Evolutionary conservation across 2,329 filamentous ascomycete genomes (phyloP), one percentile per base, ranked within the genome.

Genomic region (Phyllosticta citribraziliensis): DNA sequence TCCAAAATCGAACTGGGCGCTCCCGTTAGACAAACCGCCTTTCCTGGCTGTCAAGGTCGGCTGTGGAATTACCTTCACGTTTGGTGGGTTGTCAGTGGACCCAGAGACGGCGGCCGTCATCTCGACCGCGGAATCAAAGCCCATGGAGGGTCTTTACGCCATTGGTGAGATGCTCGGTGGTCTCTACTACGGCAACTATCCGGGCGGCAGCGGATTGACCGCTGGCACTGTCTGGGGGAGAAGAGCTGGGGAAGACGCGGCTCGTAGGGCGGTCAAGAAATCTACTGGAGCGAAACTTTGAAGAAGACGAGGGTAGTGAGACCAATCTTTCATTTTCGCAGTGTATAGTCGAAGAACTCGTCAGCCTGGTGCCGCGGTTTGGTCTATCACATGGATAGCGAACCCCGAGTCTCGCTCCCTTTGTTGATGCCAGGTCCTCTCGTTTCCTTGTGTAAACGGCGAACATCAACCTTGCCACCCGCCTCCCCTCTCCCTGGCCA

Each of bases 1-100:
- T 9, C 74, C 80, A 0, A 89, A 88, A 72, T 81, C 83, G 0
- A 88, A 88, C 64, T 88, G 85, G 86, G 85, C 85, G 0, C 65
- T 84, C 5, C 79, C 85, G 0, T 66, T 88, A 8, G 76, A 80
- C 47, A 69, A 81, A 64, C 74, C 75, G 0, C 85, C 85, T 0
- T 88, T 84, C 66, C 70, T 85, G 24, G 85, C 85, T 0, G 80
- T 88, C 54, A 82, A 83, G 65, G 84, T 88, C 2, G 82, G 80
- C 3, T 84, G 83, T 54, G 86, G 86, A 1, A 79, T 88, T 17
- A 88, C 85, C 0, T 88, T 88, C 65, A 88, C 85, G 0, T 88
- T 88, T 72, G 86, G 85, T 1, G 85, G 86, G 0, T 70, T 88
- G 6, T 76, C 78, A 5, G 79, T 85, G 1, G 77, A 83, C 56